phyloP scores from a whole-genome alignment of 495 filamentous ascomycete species.

The Aspergillus taichungensis region DNA sequence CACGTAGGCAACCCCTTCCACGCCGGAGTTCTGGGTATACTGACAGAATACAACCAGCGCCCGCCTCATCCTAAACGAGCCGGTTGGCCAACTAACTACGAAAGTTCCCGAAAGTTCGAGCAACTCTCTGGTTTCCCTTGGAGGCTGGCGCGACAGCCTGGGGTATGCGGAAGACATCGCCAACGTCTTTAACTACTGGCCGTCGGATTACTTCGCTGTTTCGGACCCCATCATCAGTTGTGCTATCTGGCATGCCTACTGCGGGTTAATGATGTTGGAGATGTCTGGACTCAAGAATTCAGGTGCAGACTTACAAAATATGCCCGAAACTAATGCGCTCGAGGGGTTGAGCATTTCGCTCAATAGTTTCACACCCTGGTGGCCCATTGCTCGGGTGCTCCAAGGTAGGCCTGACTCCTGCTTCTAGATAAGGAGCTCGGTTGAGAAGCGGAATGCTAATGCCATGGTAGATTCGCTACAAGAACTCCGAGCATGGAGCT shows the following conservation, averaged over 20 bases:
- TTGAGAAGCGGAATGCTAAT: neutral
- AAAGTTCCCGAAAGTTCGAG: neutral
- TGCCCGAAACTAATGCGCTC: neutral
- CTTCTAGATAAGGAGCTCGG: too few relatives aligned
- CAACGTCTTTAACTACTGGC: conserved; percentile 1
- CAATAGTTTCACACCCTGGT: conserved; percentile 1
- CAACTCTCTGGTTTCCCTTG: neutral
- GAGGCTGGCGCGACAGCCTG: conserved; percentile 1
- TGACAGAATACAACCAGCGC: neutral
- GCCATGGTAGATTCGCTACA: neutral
- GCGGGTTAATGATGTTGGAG: neutral
- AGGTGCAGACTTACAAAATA: neutral
- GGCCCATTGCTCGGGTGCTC: conserved; percentile 2
- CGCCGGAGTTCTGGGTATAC: too few relatives aligned
- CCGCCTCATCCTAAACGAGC: conserved; percentile 2
- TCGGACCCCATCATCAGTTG: conserved; percentile 2
- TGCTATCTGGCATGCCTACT: conserved; percentile 3
- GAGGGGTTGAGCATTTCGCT: neutral
- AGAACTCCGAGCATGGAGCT: conserved; percentile 1
- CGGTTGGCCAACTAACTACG: neutral
- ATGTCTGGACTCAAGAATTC: conserved; percentile 2
- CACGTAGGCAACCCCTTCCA: neutral
- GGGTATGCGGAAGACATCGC: neutral
- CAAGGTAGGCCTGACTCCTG: neutral
- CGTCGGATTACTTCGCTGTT: conserved; percentile 1